Percentiles rank a stretch among this genome's conserved stretches.
phyloP scores from a whole-genome alignment of 176 grass and related monocot genomes.

The Triticum timopheevii region DNA sequence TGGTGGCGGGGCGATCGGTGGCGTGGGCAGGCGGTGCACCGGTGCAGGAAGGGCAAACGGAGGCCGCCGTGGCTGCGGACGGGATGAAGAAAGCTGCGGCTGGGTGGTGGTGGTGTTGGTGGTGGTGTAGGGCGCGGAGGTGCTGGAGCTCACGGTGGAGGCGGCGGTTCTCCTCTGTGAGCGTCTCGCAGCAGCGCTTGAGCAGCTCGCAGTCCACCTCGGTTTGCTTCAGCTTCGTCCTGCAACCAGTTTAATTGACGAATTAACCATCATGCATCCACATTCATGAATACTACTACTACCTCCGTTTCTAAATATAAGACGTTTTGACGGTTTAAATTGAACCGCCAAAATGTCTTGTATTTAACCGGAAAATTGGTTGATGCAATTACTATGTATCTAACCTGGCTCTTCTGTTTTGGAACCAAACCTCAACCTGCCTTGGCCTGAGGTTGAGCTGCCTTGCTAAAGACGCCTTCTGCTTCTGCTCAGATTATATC shows the following conservation, averaged over 20 bases:
- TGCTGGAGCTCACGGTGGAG: slow-evolving; percentile 72
- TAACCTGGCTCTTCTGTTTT: slow-evolving; percentile 95
- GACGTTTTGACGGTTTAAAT: too few relatives aligned
- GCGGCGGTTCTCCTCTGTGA: slow-evolving; percentile 81
- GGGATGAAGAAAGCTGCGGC: slow-evolving; percentile 44
- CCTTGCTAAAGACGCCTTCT: slow-evolving; percentile 66
- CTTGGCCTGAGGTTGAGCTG: slow-evolving; percentile 80
- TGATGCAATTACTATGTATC: not conserved
- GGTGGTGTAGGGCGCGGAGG: slow-evolving; percentile 45
- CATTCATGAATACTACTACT: not conserved
- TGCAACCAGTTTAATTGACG: slow-evolving; percentile 10
- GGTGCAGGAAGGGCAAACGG: slow-evolving; percentile 61
- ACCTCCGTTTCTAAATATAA: too few relatives aligned
- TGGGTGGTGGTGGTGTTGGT: not conserved
- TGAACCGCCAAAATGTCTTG: not conserved
- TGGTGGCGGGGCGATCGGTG: not conserved
- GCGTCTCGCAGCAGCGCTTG: slow-evolving; percentile 62
- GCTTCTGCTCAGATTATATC: slow-evolving; percentile 52
- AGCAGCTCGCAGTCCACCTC: slow-evolving; percentile 76
- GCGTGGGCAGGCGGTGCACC: not conserved
- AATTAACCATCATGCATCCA: not conserved
- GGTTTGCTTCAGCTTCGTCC: slow-evolving; percentile 87
- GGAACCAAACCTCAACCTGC: slow-evolving; percentile 99
- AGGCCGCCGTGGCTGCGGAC: slow-evolving; percentile 34
- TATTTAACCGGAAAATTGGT: not conserved